Evolutionary conservation across 148 eudicot genomes (phyloP).

Genomic region (Oxyria digyna): DNA sequence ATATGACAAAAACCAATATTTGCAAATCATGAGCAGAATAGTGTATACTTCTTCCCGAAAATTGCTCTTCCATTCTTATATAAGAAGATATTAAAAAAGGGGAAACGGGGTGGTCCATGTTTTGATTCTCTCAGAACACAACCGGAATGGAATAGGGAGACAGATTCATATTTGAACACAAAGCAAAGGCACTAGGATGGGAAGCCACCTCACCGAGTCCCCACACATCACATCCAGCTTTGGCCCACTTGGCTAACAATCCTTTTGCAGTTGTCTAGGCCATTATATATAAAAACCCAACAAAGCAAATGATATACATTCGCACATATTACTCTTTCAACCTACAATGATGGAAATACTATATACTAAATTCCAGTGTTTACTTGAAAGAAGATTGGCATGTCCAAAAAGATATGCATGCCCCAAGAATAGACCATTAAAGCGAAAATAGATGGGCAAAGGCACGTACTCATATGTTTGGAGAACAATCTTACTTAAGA

Average conservation of each 20-base stretch:
- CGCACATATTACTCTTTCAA: not conserved
- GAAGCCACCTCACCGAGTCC: not conserved
- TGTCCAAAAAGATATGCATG: not conserved
- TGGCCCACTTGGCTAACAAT: constrained; percentile 2
- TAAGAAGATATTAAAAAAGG: not conserved
- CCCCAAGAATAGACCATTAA: not conserved
- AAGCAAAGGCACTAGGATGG: not conserved
- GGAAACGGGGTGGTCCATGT: not conserved
- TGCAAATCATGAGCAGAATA: not conserved
- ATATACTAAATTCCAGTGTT: not conserved
- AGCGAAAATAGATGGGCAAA: not conserved
- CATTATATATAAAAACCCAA: not conserved
- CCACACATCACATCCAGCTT: constrained; percentile 2
- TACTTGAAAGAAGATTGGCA: no score
- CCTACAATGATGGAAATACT: not conserved
- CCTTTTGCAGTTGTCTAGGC: constrained; percentile 3
- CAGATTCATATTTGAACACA: not conserved
- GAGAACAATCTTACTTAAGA: not conserved
- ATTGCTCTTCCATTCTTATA: not conserved
- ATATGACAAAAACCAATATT: not conserved
- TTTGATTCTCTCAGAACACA: not conserved
- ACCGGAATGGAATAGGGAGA: not conserved
- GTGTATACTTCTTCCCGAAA: not conserved
- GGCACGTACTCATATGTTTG: not conserved
- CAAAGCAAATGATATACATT: not conserved